phyloP scores from a whole-genome alignment of 371 early-diverging fungal species.

The Circinella minor region DNA sequence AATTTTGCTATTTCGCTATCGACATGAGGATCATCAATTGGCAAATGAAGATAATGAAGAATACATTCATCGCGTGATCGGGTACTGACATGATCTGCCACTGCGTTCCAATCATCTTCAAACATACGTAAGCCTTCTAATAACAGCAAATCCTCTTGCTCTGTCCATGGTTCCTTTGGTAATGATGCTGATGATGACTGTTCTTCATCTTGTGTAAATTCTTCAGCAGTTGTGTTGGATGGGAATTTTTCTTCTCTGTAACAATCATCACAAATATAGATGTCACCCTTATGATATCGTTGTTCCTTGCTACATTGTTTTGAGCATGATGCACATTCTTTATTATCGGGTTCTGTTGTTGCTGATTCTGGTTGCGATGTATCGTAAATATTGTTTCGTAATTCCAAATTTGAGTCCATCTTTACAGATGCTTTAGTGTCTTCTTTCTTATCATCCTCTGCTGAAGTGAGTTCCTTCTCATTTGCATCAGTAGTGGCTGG shows the following conservation, averaged over 20 bases:
- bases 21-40: slow-evolving; percentile 74
- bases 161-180: slow-evolving; percentile 36
- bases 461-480: neutral
- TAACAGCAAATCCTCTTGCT: slow-evolving; percentile 37
- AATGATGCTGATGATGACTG: neutral
- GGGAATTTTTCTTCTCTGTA: slow-evolving; percentile 90
- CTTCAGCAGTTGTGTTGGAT: slow-evolving; percentile 70
- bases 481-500: neutral
- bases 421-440: slow-evolving; percentile 15
- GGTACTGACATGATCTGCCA: slow-evolving; percentile 45
- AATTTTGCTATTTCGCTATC: slow-evolving; percentile 43
- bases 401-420: slow-evolving; percentile 36
- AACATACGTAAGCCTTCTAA: slow-evolving; percentile 38
- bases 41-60: slow-evolving; percentile 42
- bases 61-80: slow-evolving; percentile 53
- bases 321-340: slow-evolving; percentile 77
- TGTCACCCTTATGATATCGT: slow-evolving; percentile 74
- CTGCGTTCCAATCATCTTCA: slow-evolving; percentile 44
- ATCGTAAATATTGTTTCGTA: slow-evolving; percentile 55
- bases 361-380: slow-evolving; percentile 9
- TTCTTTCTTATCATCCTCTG: slow-evolving; percentile 6
- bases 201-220: slow-evolving; percentile 59
- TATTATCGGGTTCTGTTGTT: slow-evolving; percentile 8
- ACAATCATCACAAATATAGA: slow-evolving; percentile 78
- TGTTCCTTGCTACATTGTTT: slow-evolving; percentile 69